Base-by-base conservation (phyloP, 805 yeast species). In the Yamadazyma takamatsuzukensis region DNA sequence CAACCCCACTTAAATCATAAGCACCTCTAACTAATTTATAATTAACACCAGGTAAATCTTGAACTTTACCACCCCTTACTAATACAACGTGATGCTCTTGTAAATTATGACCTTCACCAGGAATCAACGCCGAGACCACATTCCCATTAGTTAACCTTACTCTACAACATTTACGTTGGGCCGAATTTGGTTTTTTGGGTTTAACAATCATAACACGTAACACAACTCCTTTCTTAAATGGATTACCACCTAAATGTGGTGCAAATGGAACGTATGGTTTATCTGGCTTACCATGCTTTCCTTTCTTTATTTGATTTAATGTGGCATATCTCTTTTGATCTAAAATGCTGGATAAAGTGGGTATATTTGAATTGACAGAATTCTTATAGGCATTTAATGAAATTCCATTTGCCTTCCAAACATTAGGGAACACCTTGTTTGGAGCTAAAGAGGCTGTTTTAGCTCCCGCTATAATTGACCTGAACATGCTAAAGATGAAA, bases 181-280 rank as follows among this genome's bases (percentile, higher is more conserved):
- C 97, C 27, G 97, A 90, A 68, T 93, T 93, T 21, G 99, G 99
- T 59, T 93, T 93, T 70, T 93, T 93, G 28, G 99, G 99, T 61
- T 93, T 93, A 46, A 89, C 71, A 34, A 89, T 86, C 93, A 90
- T 84, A 18, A 93, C 95, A 56, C 96, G 76, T 30, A 89, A 67
- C 8, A 93, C 95, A 4, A 93, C 97, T 23, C 97, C 99, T 47
- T 89, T 88, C 47, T 80, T 79, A 49, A 88, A 83, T 1, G 98
- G 98, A 45, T 81, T 76, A n/a, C 59, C 58, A 4, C 80, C 81
- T 38, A 93, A 74, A 61, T 87, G 94, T 5, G 97, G 97, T 0
- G 96, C 74, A 43, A 75, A 78, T 2, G 61, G 58, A 33, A 62
- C 65, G 44, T 61, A 60, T 18, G 80, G 80, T 41, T 73, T 74